Conservation (phyloP, 352 stramenopile species). For the Globisporangium radiosum region DNA sequence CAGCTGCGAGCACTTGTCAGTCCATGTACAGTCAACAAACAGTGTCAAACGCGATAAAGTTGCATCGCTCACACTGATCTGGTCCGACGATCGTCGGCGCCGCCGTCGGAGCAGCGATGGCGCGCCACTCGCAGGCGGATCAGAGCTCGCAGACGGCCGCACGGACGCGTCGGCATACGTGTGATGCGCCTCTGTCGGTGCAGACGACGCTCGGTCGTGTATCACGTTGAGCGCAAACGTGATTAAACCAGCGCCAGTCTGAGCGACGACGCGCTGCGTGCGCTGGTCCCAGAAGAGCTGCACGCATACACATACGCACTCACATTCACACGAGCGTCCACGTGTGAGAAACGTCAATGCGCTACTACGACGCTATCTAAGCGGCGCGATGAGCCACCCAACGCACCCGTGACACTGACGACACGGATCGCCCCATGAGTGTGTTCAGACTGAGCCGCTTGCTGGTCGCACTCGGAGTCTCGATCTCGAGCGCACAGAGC, state of each 20-base stretch:
- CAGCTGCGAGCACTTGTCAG: too few species aligned
- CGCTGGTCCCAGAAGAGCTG: conserved; percentile 1
- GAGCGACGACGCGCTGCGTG: not conserved
- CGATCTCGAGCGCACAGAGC: conserved; percentile 2
- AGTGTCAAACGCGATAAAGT: too few species aligned
- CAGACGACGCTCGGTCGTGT: not conserved
- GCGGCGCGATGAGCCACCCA: not conserved
- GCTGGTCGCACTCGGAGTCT: conserved; percentile 12
- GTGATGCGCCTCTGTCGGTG: not conserved
- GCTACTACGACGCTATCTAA: too few species aligned
- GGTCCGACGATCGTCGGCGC: too few species aligned
- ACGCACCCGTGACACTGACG: conserved; percentile 13
- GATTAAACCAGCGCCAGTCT: conserved; percentile 13
- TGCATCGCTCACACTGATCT: too few species aligned
- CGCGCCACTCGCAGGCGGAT: too few species aligned
- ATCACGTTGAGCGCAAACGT: conserved; percentile 15
- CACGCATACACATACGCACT: not conserved
- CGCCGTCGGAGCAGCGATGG: too few species aligned
- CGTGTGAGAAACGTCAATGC: too few species aligned
- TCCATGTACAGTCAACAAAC: too few species aligned
- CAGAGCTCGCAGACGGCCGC: too few species aligned
- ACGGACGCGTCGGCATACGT: not conserved
- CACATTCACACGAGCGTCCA: too few species aligned
- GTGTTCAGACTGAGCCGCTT: conserved; percentile 18
- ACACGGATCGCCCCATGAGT: conserved; percentile 14